Evolutionary conservation across 495 filamentous ascomycete genomes (phyloP).

Genomic region (Cercophora newfieldiana): DNA sequence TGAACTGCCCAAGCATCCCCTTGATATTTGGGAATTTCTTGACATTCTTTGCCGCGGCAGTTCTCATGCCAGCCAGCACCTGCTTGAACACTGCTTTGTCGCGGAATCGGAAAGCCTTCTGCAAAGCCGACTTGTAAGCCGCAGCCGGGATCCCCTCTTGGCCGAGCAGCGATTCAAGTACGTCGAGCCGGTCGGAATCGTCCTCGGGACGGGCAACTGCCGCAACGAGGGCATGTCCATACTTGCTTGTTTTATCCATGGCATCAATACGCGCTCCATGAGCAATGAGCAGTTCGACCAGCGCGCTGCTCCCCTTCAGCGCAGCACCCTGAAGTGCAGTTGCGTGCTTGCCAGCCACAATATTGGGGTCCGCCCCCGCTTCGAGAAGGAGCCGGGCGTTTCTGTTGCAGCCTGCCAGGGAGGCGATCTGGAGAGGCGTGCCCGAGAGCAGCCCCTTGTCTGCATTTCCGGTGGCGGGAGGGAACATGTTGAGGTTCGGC

Average conservation of each 20-base stretch:
- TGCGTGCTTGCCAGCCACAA: conserved; percentile 16
- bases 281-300: conserved; percentile 11
- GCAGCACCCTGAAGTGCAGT: conserved; percentile 16
- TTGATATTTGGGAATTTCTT: conserved; percentile 11
- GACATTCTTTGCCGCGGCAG: conserved; percentile 11
- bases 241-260: conserved; percentile 12
- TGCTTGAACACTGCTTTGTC: conserved; percentile 14
- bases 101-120: conserved; percentile 12
- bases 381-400: conserved; percentile 17
- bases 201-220: conserved; percentile 15
- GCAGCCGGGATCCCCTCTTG: neutral
- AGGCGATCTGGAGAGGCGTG: conserved; percentile 12
- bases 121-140: conserved; percentile 15
- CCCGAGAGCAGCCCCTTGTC: neutral
- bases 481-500: conserved; percentile 12
- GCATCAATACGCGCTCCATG: conserved; percentile 1
- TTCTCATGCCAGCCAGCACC: conserved; percentile 9
- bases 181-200: conserved; percentile 6
- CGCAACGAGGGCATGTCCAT: conserved; percentile 10
- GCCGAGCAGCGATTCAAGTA: conserved; percentile 7
- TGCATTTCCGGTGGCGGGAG: neutral
- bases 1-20: conserved; percentile 14
- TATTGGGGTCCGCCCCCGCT: conserved; percentile 15
- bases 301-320: conserved; percentile 9
- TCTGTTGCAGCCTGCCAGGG: conserved; percentile 14